phyloP scores from a whole-genome alignment of 352 stramenopile genomes.

The Pythium myriotylum region DNA sequence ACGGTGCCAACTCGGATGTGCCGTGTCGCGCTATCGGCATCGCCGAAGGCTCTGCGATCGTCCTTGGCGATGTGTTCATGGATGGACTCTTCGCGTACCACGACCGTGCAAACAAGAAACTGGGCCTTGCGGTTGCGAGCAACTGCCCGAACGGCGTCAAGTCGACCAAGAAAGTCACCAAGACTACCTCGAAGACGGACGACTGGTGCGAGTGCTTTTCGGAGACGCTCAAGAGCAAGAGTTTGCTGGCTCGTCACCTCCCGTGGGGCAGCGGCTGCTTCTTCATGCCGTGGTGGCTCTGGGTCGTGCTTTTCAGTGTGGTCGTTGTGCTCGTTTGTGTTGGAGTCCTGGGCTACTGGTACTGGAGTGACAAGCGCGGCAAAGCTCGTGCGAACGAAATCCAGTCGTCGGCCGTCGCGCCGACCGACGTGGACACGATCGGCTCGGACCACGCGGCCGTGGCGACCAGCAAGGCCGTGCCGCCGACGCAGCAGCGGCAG shows the following conservation, averaged over 20 bases:
- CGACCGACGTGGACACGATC: constrained; percentile 14
- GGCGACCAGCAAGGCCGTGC: background rate
- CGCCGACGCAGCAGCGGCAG: constrained; percentile 8
- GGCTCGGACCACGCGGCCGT: background rate
- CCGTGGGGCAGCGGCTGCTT: constrained; percentile 72
- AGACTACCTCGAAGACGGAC: constrained; percentile 35
- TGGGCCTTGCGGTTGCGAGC: constrained; percentile 66
- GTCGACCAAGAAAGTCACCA: constrained; percentile 75
- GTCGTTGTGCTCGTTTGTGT: constrained; percentile 59
- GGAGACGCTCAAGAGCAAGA: constrained; percentile 59
- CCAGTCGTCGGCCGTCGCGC: constrained; percentile 8
- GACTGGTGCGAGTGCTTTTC: constrained; percentile 79
- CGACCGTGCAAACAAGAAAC: constrained; percentile 57
- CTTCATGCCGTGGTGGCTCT: constrained; percentile 89
- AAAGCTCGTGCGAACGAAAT: constrained; percentile 12
- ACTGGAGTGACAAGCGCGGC: constrained; percentile 26
- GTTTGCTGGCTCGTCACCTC: constrained; percentile 51
- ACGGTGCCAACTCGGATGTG: constrained; percentile 50
- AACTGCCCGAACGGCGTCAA: constrained; percentile 79
- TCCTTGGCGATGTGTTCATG: constrained; percentile 87
- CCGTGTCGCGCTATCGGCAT: constrained; percentile 80
- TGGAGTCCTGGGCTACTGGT: constrained; percentile 67
- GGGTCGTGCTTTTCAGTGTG: constrained; percentile 65
- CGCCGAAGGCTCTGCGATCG: constrained; percentile 61
- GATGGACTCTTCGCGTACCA: constrained; percentile 81